Evolutionary conservation across 106 monocot species (phyloP).

Genomic region (Posidonia australis): DNA sequence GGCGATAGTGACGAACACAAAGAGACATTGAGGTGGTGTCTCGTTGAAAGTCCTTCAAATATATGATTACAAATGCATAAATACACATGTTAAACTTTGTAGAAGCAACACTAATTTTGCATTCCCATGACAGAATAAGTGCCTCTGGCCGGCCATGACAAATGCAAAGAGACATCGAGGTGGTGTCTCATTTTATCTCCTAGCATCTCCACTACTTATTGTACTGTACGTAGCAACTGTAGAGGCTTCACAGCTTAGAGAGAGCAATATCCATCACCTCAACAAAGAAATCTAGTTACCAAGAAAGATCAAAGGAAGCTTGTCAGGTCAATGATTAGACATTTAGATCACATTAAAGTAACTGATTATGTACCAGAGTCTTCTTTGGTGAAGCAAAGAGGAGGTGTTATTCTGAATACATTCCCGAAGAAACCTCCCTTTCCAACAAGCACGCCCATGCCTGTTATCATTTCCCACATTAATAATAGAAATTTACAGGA

Average conservation of each 20-base stretch:
- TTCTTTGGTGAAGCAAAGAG: slow-evolving; percentile 37
- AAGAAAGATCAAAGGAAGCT: not conserved
- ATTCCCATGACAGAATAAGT: too few species aligned
- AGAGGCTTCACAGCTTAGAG: slow-evolving; percentile 21
- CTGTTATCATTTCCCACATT: slow-evolving; percentile 3
- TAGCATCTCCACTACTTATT: too few species aligned
- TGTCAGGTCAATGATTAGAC: not conserved
- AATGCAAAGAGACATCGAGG: too few species aligned
- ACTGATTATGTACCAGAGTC: slow-evolving; percentile 17
- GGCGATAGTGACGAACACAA: too few species aligned
- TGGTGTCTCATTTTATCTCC: too few species aligned
- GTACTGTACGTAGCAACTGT: too few species aligned
- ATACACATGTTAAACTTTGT: too few species aligned
- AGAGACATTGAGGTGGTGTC: too few species aligned
- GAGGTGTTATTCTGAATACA: slow-evolving; percentile 35
- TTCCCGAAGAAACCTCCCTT: slow-evolving; percentile 42
- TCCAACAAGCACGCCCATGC: slow-evolving; percentile 41
- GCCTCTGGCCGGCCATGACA: too few species aligned
- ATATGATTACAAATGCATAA: too few species aligned
- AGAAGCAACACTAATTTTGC: too few species aligned
- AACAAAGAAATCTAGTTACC: slow-evolving; percentile 21
- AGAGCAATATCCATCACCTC: slow-evolving; percentile 30
- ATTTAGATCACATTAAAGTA: not conserved
- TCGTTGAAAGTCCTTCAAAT: too few species aligned
- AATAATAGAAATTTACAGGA: not conserved